Conservation (phyloP, 1,284 basidiomycete genomes). For the Abortiporus biennis region DNA sequence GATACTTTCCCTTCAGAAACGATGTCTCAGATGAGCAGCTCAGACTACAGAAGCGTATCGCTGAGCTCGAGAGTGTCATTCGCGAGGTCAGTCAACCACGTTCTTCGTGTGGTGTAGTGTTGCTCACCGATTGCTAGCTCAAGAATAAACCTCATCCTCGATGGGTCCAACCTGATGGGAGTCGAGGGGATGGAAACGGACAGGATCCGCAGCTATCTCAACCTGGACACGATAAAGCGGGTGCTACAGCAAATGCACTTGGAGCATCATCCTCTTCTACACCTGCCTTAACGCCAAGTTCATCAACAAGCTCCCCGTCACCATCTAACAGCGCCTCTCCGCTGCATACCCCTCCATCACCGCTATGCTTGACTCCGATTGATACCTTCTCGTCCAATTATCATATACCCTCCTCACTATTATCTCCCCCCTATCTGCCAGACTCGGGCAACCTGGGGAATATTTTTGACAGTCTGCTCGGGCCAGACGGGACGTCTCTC, state of each 20-base stretch:
- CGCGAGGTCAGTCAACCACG: slow-evolving; percentile 60
- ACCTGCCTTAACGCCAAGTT: slow-evolving; percentile 3
- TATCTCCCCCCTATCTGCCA: too few relatives aligned
- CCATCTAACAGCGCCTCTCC: slow-evolving; percentile 4
- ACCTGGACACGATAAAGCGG: too few relatives aligned
- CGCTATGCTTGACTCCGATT: slow-evolving; percentile 11
- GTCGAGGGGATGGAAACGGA: not conserved
- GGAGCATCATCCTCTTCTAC: too few relatives aligned
- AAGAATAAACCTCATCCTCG: slow-evolving; percentile 72
- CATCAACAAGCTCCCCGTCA: slow-evolving; percentile 9
- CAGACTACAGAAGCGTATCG: slow-evolving; percentile 66
- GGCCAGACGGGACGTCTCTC: slow-evolving; percentile 12
- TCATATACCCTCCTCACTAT: too few relatives aligned
- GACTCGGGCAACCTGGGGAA: too few relatives aligned
- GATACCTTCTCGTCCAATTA: not conserved
- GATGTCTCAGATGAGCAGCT: slow-evolving; percentile 50
- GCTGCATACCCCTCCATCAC: slow-evolving; percentile 10
- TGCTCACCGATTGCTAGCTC: too few relatives aligned
- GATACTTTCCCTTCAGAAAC: too few relatives aligned
- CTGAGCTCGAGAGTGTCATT: slow-evolving; percentile 79
- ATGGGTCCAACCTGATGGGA: slow-evolving; percentile 30
- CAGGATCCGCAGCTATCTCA: too few relatives aligned
- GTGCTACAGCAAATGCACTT: too few relatives aligned
- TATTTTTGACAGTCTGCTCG: slow-evolving; percentile 20
- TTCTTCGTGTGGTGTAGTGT: not conserved